A percentile compares a stretch with the other conserved stretches of the same genome.
Evolutionary conservation across 306 rosid species (phyloP).

Genomic region (Lotus japonicus): DNA sequence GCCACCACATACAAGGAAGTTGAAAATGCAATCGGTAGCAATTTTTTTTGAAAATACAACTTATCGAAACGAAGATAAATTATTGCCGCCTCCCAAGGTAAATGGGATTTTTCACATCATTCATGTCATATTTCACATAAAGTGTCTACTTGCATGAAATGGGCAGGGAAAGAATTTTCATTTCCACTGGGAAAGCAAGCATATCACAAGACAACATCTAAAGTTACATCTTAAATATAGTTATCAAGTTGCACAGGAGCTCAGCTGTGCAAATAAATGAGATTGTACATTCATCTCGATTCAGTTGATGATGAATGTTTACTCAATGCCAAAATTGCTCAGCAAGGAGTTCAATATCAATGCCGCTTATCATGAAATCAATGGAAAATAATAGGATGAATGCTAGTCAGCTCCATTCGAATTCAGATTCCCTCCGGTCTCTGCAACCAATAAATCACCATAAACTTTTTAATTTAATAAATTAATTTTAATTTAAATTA

Average conservation of each 20-base stretch:
- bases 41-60: too few relatives aligned
- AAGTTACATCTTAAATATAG: background rate
- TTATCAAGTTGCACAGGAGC: background rate
- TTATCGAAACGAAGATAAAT: too few relatives aligned
- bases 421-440: too few relatives aligned
- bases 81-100: too few relatives aligned
- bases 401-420: constrained; percentile 1
- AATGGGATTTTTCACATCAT: too few relatives aligned
- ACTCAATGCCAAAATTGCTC: background rate
- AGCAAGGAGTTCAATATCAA: background rate
- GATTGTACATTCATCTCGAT: background rate
- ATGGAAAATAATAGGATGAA: constrained; percentile 17
- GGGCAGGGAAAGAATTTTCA: background rate
- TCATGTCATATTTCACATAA: too few relatives aligned
- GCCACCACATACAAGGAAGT: background rate
- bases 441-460: too few relatives aligned
- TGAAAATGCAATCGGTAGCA: too few relatives aligned
- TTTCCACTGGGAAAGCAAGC: background rate
- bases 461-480: too few relatives aligned
- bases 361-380: background rate
- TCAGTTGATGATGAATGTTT: background rate
- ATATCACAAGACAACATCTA: background rate
- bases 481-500: too few relatives aligned
- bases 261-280: constrained; percentile 3
- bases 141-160: background rate